Base-by-base conservation (phyloP, 208 protist genomes). In the Leishmania arabica region DNA sequence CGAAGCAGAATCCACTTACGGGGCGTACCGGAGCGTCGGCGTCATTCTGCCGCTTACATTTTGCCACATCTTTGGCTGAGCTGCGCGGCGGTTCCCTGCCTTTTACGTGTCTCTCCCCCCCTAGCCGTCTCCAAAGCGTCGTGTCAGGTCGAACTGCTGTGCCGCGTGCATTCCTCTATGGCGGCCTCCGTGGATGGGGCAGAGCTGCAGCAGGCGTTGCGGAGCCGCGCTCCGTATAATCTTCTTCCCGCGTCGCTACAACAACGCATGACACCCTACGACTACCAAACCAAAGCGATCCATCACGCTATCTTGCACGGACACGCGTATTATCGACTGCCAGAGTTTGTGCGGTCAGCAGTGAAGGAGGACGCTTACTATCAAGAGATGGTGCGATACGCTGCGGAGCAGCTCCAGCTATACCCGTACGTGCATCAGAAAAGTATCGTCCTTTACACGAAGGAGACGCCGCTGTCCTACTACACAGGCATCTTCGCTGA, bases 401-500 rank as follows among this genome's bases (percentile, higher is more conserved):
- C 86, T 7, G 84, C 80, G 47, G 84, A 90, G 78, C 81, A 86
- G 64, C 74, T 95, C 56, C 92, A 95, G 84, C 83, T 98, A 2
- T 98, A 95, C 83, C 95, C 95, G 8, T 96, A 98, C 80, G 62
- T 76, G 0, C 91, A 94, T 54, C 88, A 92, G 65, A 81, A 86
- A 47, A 88, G 88, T 49, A 62, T 98, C 62, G 75, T 90, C 56
- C 84, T 86, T 0, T 92, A 94, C 87, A 96, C 93, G 15, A 81
- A 80, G 17, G 89, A 96, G 58, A 95, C 92, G 2, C 91, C 93
- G 31, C 84, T 96, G 47, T 86, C 79, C 0, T 96, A 96, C 86
- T 98, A 98, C 88, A 87, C 77, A 0, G 70, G 74, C 4, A 95
- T 98, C 82, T 70, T 98, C 9, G 83, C 86, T 2, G 89, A 93